Conservation (phyloP, 2,329 filamentous ascomycete species). For the Colletotrichum lentis region DNA sequence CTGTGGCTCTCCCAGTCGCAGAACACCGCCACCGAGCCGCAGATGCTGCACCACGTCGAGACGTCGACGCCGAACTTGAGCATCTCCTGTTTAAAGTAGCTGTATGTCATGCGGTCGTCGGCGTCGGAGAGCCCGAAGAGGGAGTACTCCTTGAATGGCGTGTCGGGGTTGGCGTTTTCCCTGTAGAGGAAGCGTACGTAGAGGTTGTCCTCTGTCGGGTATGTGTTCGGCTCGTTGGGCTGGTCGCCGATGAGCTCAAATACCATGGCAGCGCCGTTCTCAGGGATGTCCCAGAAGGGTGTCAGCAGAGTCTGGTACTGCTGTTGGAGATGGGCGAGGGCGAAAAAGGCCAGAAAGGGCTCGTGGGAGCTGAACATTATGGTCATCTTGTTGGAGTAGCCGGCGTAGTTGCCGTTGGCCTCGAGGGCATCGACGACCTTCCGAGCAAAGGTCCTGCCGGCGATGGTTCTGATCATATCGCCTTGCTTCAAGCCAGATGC, state of each 20-base stretch:
- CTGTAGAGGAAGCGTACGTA: slow-evolving; percentile 66
- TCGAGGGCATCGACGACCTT: slow-evolving; percentile 55
- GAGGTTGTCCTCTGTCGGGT: slow-evolving; percentile 51
- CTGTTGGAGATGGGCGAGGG: slow-evolving; percentile 57
- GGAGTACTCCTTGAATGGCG: slow-evolving; percentile 49
- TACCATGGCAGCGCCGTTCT: slow-evolving; percentile 77
- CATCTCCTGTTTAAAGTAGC: slow-evolving; percentile 52
- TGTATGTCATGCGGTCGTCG: slow-evolving; percentile 49
- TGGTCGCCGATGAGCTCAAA: slow-evolving; percentile 68
- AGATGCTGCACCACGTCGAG: slow-evolving; percentile 56
- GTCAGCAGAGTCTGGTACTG: slow-evolving; percentile 59
- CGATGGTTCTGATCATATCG: slow-evolving; percentile 57
- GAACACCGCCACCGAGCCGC: slow-evolving; percentile 49
- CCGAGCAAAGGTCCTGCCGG: slow-evolving; percentile 61
- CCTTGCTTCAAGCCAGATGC: slow-evolving; percentile 58
- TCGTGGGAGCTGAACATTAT: slow-evolving; percentile 64
- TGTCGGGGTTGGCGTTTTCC: slow-evolving; percentile 52
- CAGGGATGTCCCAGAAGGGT: slow-evolving; percentile 56
- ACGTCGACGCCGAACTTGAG: slow-evolving; percentile 47
- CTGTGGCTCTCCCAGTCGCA: slow-evolving; percentile 43
- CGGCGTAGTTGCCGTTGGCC: slow-evolving; percentile 52
- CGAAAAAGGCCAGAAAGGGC: slow-evolving; percentile 64
- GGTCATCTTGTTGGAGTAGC: slow-evolving; percentile 56
- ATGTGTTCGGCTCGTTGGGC: slow-evolving; percentile 39
- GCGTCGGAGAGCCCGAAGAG: slow-evolving; percentile 52